A percentile compares a stretch with the other conserved stretches of the same genome.
These are phyloP conservation scores for Miscanthus sacchariflorus DNA, from an alignment of 202 grass and related monocot genomes.

Conservation along the genomic window DNA sequence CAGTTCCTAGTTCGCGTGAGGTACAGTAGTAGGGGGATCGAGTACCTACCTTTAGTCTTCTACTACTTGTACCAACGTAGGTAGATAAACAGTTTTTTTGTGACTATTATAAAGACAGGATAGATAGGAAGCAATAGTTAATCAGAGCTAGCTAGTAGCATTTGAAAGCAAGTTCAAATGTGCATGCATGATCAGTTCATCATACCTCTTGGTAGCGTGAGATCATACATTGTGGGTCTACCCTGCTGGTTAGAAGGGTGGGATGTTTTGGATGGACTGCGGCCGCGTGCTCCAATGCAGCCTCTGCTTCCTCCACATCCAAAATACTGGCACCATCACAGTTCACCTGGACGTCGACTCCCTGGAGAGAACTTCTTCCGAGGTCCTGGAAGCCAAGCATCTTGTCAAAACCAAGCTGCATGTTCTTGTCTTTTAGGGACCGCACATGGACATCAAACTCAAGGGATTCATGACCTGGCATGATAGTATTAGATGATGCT, in stretches of 20 bases:
- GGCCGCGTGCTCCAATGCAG: background rate
- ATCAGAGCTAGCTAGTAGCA: too few species aligned
- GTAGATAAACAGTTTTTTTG: too few species aligned
- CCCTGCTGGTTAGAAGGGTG: fast-evolving
- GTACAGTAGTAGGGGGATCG: too few species aligned
- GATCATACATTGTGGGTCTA: fast-evolving
- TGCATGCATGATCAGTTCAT: background rate
- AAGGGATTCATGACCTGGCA: conserved; percentile 11
- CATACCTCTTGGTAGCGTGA: background rate
- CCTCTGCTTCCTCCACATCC: background rate
- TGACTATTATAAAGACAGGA: too few species aligned
- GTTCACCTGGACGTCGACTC: fast-evolving
- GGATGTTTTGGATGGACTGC: background rate
- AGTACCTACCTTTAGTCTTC: too few species aligned
- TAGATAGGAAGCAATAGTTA: too few species aligned
- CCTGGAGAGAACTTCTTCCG: background rate
- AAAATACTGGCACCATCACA: background rate
- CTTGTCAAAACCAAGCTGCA: too few species aligned
- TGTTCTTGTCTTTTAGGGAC: background rate
- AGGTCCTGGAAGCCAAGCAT: background rate
- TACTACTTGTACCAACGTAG: too few species aligned
- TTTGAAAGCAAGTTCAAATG: too few species aligned
- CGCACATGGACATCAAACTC: background rate
- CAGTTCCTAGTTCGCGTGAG: too few species aligned
- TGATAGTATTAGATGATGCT: background rate